Evolutionary conservation across 2,329 filamentous ascomycete genomes (phyloP), one percentile per base, ranked within the genome.

Genomic region (Cordyceps fumosorosea): DNA sequence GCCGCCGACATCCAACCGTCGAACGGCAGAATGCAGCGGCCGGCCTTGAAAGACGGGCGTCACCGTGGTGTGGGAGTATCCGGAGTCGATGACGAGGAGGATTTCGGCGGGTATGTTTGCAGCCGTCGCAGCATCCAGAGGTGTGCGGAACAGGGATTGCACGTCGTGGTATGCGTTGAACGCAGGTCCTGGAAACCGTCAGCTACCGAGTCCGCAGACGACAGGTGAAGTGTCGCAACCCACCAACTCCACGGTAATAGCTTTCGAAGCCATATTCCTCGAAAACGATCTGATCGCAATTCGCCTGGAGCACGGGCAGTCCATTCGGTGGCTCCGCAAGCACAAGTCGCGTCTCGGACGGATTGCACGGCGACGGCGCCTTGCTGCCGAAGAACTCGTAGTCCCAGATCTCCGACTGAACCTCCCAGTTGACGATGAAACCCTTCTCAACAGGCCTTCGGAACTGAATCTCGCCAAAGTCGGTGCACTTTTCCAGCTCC

Each of bases 231-330:
- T 16, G 18, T 63, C 65, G 29, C 20, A 26, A 24, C 34, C 68
- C 73, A 84, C 90, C 90, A 66, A 90, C 79, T 62, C 85, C 87
- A 64, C 95, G 85, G 66, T 89, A 89, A 76, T 96, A 96, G 67
- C 89, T 89, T 12, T 88, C 84, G 75, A 99, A 99, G 2, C 91
- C 91, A 77, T 95, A 99, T 72, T 98, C 93, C 72, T 99, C 95
- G 78, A 99, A 98, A 1, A 98, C 85, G 71, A 99, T 91, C 78
- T 99, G 93, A 71, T 99, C 95, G 68, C 91, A 92, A 72, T 97
- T 95, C 45, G 88, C 85, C 75, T 97, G 92, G 65, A 99, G 77
- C 14, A 87, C 86, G 0, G 89, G 87, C 62, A 96, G 81, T 4
- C 88, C 87, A 75, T 96, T 96, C 4, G 92, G 89, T 52, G 91